These are phyloP conservation scores for Melanogaster broomeanus DNA, from an alignment of 768 basidiomycete species.

Conservation along the genomic window DNA sequence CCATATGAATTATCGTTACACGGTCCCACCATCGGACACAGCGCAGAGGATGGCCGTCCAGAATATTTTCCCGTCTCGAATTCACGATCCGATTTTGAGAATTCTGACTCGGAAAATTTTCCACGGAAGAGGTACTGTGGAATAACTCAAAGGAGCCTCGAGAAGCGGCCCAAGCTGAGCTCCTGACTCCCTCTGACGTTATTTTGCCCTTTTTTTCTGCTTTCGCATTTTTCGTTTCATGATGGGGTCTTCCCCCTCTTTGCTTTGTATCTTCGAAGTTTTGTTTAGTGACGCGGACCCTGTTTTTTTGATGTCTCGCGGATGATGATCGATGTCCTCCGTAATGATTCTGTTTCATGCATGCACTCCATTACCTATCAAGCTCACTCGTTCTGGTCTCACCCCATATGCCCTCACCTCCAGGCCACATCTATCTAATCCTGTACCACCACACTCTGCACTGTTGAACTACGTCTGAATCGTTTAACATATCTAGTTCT, in stretches of 20 bases:
- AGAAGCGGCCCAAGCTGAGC: conserved; percentile 31
- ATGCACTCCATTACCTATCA: conserved; percentile 24
- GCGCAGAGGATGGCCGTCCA: conserved; percentile 24
- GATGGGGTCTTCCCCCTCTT: neutral
- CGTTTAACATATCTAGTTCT: conserved; percentile 16
- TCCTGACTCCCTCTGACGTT: conserved; percentile 14
- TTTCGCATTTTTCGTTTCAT: neutral
- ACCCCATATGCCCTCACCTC: conserved; percentile 23
- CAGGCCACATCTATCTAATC: conserved; percentile 30
- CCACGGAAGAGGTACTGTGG: conserved; percentile 24
- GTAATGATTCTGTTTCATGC: conserved; percentile 23
- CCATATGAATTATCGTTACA: conserved; percentile 29
- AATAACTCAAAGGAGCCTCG: conserved; percentile 18
- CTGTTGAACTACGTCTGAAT: conserved; percentile 12
- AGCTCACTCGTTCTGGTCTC: conserved; percentile 6
- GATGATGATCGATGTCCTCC: conserved; percentile 18
- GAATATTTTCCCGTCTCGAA: conserved; percentile 38
- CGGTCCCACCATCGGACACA: conserved; percentile 8
- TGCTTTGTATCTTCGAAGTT: neutral
- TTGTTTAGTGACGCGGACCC: conserved; percentile 14
- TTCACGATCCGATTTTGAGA: conserved; percentile 36
- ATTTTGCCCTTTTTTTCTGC: conserved; percentile 1
- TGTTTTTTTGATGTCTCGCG: conserved; percentile 19
- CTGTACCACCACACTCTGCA: conserved; percentile 28
- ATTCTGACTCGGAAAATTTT: conserved; percentile 26